These are phyloP conservation scores for Lineolata rhizophorae DNA, from an alignment of 495 filamentous ascomycete species.

Conservation along the genomic window DNA sequence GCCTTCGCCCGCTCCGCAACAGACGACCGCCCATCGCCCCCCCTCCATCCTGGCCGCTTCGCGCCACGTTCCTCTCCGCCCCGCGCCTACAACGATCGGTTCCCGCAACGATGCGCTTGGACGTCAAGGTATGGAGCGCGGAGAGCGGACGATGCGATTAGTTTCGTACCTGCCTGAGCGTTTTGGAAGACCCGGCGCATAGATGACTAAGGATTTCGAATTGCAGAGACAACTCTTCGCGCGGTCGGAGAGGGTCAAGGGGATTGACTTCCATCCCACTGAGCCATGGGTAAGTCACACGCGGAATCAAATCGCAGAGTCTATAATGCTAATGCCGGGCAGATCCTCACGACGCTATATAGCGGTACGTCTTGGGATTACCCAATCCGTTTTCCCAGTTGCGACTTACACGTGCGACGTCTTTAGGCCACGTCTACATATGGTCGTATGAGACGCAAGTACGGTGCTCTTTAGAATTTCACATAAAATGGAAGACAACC, in stretches of 20 bases:
- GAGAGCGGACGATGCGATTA: not conserved
- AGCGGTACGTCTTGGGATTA: constrained; percentile 43
- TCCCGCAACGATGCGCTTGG: constrained; percentile 15
- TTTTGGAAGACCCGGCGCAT: not conserved
- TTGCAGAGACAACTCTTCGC: constrained; percentile 14
- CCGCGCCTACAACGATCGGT: too few relatives aligned
- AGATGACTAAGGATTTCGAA: constrained; percentile 3
- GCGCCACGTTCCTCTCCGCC: too few relatives aligned
- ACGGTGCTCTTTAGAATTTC: constrained; percentile 5
- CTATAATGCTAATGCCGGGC: constrained; percentile 1
- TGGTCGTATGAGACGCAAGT: constrained; percentile 97
- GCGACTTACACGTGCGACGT: constrained; percentile 6
- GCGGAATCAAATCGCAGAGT: not conserved
- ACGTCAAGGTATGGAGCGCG: constrained; percentile 11
- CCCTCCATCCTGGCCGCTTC: too few relatives aligned
- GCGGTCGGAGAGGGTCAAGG: constrained; percentile 14
- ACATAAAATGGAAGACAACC: not conserved
- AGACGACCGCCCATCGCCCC: too few relatives aligned
- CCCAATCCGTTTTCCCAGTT: constrained; percentile 6
- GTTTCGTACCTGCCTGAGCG: not conserved
- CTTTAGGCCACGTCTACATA: constrained; percentile 82
- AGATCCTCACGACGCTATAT: constrained; percentile 87
- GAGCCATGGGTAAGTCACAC: constrained; percentile 8
- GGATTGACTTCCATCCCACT: constrained; percentile 16
- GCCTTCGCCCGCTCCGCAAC: too few relatives aligned